Evolutionary conservation across 129 eudicot species (phyloP).

Genomic region (Glebionis coronaria): DNA sequence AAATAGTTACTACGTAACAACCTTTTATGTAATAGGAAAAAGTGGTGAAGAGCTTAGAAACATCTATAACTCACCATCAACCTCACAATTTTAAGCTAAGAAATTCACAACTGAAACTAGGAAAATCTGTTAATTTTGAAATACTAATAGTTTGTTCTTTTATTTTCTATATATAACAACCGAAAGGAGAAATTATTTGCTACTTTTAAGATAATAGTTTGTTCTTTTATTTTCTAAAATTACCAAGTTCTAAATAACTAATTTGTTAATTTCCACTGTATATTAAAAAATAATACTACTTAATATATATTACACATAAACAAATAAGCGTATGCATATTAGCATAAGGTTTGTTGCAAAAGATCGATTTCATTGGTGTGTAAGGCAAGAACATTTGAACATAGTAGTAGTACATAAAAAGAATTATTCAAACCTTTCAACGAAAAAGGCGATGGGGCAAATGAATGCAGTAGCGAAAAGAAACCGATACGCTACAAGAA

Average conservation of each 20-base stretch:
- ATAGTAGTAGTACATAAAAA: background rate
- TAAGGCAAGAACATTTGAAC: background rate
- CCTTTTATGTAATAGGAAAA: background rate
- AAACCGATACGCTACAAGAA: constrained; percentile 56
- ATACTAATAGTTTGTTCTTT: too few relatives aligned
- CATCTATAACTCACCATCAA: constrained; percentile 1
- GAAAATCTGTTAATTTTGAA: background rate
- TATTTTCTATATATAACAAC: too few relatives aligned
- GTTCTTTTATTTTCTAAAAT: too few relatives aligned
- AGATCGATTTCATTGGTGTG: background rate
- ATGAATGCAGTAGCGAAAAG: constrained; percentile 45
- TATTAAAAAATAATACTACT: too few relatives aligned
- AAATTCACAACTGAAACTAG: constrained; percentile 16
- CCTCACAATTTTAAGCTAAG: background rate
- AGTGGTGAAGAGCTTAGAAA: constrained; percentile 21
- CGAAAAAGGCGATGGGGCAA: constrained; percentile 47
- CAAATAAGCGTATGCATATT: too few relatives aligned
- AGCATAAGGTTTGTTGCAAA: too few relatives aligned
- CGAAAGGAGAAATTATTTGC: too few relatives aligned
- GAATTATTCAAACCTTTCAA: constrained; percentile 43
- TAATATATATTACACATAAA: too few relatives aligned
- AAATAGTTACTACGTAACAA: background rate
- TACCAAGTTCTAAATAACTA: too few relatives aligned
- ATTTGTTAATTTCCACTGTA: too few relatives aligned
- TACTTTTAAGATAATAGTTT: too few relatives aligned